Evolutionary conservation across 306 rosid species (phyloP).

Genomic region (Heteromeles arbutifolia): DNA sequence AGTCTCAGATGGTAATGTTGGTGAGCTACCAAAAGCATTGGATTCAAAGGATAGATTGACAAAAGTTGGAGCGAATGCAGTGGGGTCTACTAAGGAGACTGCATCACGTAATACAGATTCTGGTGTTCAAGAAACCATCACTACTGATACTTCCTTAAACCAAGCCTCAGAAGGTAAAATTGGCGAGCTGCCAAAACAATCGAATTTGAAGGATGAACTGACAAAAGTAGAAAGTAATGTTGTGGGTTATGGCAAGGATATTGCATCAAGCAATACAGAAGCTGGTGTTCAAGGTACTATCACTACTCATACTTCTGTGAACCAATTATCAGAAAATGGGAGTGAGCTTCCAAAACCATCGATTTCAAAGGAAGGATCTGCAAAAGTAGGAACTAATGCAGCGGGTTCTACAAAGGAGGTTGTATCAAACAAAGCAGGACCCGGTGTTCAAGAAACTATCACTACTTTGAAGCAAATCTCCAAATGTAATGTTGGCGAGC

Average conservation of each 20-base stretch:
- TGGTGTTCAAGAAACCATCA: not conserved
- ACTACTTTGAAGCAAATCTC: conserved; percentile 18
- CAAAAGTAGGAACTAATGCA: not conserved
- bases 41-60: not conserved
- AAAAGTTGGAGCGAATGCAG: not conserved
- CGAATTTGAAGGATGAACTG: not conserved
- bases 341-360: not conserved
- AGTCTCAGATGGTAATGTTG: not conserved
- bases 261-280: not conserved
- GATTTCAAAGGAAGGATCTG: not conserved
- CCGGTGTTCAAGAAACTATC: not conserved
- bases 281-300: not conserved
- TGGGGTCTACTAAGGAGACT: not conserved
- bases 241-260: not conserved
- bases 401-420: not conserved
- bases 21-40: not conserved
- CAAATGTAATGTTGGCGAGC: conserved; percentile 27
- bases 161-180: not conserved
- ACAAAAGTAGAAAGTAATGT: not conserved
- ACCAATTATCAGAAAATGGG: not conserved
- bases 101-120: not conserved
- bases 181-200: not conserved
- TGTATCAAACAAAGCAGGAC: not conserved
- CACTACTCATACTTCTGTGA: not conserved
- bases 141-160: not conserved